Base-by-base conservation (phyloP, 225 moss, liverwort and hornwort species). In the Neckera pumila region DNA sequence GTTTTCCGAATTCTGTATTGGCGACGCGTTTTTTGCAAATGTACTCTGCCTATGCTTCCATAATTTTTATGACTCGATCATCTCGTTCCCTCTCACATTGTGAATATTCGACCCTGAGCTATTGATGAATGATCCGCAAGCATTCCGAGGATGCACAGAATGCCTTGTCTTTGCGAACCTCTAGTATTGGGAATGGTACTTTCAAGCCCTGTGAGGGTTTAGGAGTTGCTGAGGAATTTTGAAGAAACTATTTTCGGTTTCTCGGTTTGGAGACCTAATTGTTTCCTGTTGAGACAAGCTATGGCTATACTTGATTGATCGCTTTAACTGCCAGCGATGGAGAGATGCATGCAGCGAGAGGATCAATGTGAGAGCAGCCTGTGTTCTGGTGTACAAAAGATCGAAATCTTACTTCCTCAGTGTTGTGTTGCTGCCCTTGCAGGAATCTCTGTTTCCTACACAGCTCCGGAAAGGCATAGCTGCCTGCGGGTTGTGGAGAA, bases 401-500 rank as follows among this genome's bases (percentile, higher is more conserved):
- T 87, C 59, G 67, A 89, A 40, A 45, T 23, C 58, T 86, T 76
- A 75, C 26, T 79, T 43, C 19, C 65, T 45, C 66, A 79, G 5
- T 78, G 42, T 31, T 82, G 23, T 84, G 42, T 28, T 84, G 56
- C 47, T 51, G 49, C 63, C 6, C 33, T 78, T 91, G 77, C 93
- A 99, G 98, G 97, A 73, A 93, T 99, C 56, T 90, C 97, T 66
- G 97, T 99, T 81, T 96, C 99, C 22, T 97, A 96, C 82, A 89
- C 90, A 87, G 99, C 99, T 92, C 99, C 99, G 43, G 89, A 95
- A 77, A 94, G 99, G 87, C 99, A 99, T 86, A 56, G 92, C 84
- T 96, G 97, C 89, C 86, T 99, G 69, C 92, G 90, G 83, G 92
- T 97, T 65, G 99, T 99, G 89, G 99, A 99, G 90, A 99, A 99